A percentile compares a stretch with the other conserved stretches of the same genome.
phyloP scores from a whole-genome alignment of 2,329 filamentous ascomycete species.

The Fusarium pseudoanthophilum region DNA sequence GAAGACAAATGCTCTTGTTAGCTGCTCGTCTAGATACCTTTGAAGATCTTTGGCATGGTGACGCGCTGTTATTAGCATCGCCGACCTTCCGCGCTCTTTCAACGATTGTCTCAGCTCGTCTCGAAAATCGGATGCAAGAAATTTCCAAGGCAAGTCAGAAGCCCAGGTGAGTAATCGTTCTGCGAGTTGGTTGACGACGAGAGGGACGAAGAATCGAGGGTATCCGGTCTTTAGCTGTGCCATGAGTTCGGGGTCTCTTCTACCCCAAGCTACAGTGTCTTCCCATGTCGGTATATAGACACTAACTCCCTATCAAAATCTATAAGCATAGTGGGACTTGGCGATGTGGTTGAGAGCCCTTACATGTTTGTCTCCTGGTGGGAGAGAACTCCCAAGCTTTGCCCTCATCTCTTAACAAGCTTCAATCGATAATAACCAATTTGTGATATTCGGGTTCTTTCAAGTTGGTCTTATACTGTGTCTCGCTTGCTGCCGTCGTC shows the following conservation, averaged over 20 bases:
- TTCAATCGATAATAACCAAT: not conserved
- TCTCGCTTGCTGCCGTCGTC: not conserved
- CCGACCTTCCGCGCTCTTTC: not conserved
- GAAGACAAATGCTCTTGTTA: not conserved
- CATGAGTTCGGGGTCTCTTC: constrained; percentile 34
- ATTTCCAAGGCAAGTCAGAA: not conserved
- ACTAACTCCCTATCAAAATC: constrained; percentile 39
- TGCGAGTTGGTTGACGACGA: constrained; percentile 36
- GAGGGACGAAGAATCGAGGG: constrained; percentile 45
- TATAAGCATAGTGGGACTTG: not conserved
- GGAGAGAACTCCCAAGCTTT: constrained; percentile 38
- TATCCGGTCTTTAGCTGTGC: constrained; percentile 42
- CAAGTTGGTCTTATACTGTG: not conserved
- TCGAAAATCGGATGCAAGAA: not conserved
- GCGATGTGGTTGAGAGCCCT: not conserved
- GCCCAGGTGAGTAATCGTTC: constrained; percentile 33
- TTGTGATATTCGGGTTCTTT: not conserved
- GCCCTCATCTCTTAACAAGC: constrained; percentile 3
- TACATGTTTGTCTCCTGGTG: constrained; percentile 43
- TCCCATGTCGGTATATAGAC: constrained; percentile 47
- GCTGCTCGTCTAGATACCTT: constrained; percentile 27
- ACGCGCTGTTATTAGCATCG: constrained; percentile 29
- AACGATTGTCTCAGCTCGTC: not conserved
- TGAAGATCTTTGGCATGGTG: constrained; percentile 27
- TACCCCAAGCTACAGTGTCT: constrained; percentile 42